Evolutionary conservation across 2,329 filamentous ascomycete genomes (phyloP).

Genomic region (Dactylellina haptotyla): DNA sequence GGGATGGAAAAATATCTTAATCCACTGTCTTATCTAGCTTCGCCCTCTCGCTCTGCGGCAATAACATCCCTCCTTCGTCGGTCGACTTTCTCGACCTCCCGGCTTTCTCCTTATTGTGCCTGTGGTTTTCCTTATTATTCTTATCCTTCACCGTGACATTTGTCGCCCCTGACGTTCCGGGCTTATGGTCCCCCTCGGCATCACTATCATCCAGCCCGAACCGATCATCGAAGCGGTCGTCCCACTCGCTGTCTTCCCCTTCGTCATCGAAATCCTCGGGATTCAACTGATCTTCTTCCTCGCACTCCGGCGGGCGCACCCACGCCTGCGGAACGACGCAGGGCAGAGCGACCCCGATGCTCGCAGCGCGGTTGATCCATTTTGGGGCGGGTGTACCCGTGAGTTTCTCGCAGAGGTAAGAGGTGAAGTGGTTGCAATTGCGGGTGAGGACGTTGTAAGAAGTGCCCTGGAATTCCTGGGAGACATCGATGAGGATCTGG

Average conservation of each 20-base stretch:
- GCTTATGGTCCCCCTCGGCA: constrained; percentile 17
- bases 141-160: not conserved
- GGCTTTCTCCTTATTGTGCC: not conserved
- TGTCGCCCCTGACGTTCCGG: not conserved
- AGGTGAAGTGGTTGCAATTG: constrained; percentile 91
- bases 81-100: constrained; percentile 21
- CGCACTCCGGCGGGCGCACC: constrained; percentile 81
- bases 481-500: constrained; percentile 73
- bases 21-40: constrained; percentile 38
- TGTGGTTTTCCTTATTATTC: constrained; percentile 19
- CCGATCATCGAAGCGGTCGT: constrained; percentile 33
- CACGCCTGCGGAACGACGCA: constrained; percentile 85
- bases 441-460: constrained; percentile 82
- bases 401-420: constrained; percentile 76
- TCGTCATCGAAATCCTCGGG: constrained; percentile 47
- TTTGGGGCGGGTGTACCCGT: constrained; percentile 75
- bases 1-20: constrained; percentile 24
- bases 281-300: constrained; percentile 60
- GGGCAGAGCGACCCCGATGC: constrained; percentile 80
- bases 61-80: constrained; percentile 30
- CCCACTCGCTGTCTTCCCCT: constrained; percentile 38
- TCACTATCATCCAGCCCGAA: constrained; percentile 41
- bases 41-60: constrained; percentile 46
- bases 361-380: constrained; percentile 86
- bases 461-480: constrained; percentile 77